Base-by-base conservation (phyloP, 2,329 filamentous ascomycete genomes). In the Aureobasidium melanogenum region DNA sequence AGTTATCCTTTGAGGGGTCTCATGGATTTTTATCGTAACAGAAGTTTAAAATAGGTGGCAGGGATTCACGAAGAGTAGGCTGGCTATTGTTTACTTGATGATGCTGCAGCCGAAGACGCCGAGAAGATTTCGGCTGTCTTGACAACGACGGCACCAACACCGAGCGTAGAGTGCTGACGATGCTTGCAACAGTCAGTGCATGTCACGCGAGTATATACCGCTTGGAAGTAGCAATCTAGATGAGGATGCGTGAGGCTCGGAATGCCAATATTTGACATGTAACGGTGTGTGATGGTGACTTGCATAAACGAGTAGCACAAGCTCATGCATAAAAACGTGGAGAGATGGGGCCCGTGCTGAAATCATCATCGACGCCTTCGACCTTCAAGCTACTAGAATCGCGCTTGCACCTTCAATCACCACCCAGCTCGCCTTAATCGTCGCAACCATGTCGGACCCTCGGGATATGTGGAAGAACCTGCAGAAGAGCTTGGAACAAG, bases 391-490 rank as follows among this genome's bases (percentile, higher is more conserved):
- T 56, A 17, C 14, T n/a, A 15, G 38, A 44, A 15, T 44, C 52
- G 14, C n/a, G 4, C 3, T 30, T 10, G 38, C 30, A 26, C 30
- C 54, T 47, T 38, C 41, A 14, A 61, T 41, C 43, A 38, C 61
- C 39, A 36, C 38, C 39, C 61, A 62, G 46, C 41, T 24, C 46
- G 34, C 17, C n/a, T 34, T 5, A 24, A 26, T 47, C 60, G 47
- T 56, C 63, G 63, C 44, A 63, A 69, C 65, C 47, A 73, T 72
- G 70, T 67, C 67, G 66, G 84, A 86, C 71, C 85, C 86, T 57
- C 80, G 82, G 71, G 84, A 89, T 73, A 81, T 84, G 68, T 88
- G 84, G 82, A 79, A 81, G 73, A 80, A 81, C 69, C 77, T 89
- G 67, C 84, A 87, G 75, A 80, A 80, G 69, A 82, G 84, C 64